Evolutionary conservation across 75 land plant species (phyloP).

Genomic region (Cryptomeria japonica): DNA sequence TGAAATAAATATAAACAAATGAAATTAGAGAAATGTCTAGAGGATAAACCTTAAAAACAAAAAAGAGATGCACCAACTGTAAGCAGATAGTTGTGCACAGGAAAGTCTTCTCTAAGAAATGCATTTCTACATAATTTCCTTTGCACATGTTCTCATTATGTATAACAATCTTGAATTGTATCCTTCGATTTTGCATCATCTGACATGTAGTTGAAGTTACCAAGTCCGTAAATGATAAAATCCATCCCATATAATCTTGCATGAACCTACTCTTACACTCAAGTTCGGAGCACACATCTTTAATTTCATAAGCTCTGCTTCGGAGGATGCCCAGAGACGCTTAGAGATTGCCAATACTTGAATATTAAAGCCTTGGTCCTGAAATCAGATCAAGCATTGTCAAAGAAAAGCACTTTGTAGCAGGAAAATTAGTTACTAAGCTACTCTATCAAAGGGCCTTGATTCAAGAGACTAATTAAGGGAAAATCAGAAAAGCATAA

Average conservation of each 20-base stretch:
- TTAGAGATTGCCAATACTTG: slow-evolving; percentile 28
- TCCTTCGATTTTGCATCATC: not conserved
- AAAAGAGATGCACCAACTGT: not conserved
- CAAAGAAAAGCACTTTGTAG: not conserved
- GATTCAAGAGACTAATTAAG: not conserved
- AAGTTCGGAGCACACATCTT: slow-evolving; percentile 3
- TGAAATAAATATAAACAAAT: not conserved
- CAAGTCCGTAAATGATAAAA: slow-evolving; percentile 14
- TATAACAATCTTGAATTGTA: not conserved
- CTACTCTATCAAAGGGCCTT: not conserved
- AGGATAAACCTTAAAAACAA: not conserved
- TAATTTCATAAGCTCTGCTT: slow-evolving; percentile 17
- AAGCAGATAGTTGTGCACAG: not conserved
- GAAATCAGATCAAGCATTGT: slow-evolving; percentile 13
- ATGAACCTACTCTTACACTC: slow-evolving; percentile 7
- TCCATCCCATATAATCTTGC: slow-evolving; percentile 22
- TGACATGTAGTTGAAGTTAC: not conserved
- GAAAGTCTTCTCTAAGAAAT: not conserved
- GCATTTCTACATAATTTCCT: not conserved
- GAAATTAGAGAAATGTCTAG: not conserved
- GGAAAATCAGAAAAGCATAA: not conserved
- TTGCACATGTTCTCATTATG: not conserved
- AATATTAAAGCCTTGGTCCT: slow-evolving; percentile 27
- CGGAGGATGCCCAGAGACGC: slow-evolving; percentile 15
- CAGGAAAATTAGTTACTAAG: not conserved